Conservation (phyloP, 148 eudicot species). For the Suaeda aralocaspica region DNA sequence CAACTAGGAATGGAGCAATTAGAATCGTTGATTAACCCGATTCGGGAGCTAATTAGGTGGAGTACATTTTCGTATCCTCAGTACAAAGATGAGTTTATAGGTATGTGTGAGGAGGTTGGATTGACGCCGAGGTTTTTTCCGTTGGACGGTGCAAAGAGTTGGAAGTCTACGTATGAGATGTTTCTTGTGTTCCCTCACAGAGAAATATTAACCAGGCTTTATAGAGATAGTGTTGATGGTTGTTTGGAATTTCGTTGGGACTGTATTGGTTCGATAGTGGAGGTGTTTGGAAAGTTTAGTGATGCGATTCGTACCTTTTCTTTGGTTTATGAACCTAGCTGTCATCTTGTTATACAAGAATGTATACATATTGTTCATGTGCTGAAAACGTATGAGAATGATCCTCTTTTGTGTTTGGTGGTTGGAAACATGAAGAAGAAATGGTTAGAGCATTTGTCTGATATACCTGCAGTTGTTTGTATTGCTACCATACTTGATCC, state of each 20-base stretch:
- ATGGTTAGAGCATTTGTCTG: constrained; percentile 18
- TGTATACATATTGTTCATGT: constrained; percentile 7
- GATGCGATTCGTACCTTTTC: not conserved
- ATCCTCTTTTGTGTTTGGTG: constrained; percentile 6
- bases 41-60: not conserved
- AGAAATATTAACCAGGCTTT: not conserved
- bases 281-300: not conserved
- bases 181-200: not conserved
- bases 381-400: constrained; percentile 2
- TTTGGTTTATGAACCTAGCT: constrained; percentile 1
- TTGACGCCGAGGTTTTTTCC: not conserved
- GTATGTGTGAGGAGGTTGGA: not conserved
- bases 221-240: not conserved
- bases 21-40: not conserved
- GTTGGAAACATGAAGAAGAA: constrained; percentile 9
- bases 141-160: not conserved
- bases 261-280: not conserved
- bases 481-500: constrained; percentile 9
- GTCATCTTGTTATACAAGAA: constrained; percentile 2
- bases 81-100: not conserved
- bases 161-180: not conserved
- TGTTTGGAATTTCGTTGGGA: not conserved
- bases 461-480: constrained; percentile 6
- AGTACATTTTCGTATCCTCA: not conserved
- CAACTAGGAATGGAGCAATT: not conserved